Evolutionary conservation across 805 yeast genomes (phyloP).

Genomic region (Blastobotrys attinorum): DNA sequence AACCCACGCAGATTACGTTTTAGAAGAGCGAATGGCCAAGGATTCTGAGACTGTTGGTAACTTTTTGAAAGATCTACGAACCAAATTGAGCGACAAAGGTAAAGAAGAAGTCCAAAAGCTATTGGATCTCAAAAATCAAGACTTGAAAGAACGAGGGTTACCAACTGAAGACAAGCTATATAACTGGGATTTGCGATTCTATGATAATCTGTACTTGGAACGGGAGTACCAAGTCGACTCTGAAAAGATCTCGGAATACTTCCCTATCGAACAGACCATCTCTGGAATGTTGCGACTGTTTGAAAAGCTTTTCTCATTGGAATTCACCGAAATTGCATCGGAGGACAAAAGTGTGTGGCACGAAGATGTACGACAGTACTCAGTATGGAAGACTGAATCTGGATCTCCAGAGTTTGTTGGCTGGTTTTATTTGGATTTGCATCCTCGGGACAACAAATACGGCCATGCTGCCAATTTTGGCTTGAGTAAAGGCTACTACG

Average conservation of each 20-base stretch:
- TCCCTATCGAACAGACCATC: constrained; percentile 65
- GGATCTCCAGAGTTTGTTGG: constrained; percentile 58
- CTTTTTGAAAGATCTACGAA: constrained; percentile 56
- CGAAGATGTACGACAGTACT: constrained; percentile 63
- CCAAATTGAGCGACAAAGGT: constrained; percentile 54
- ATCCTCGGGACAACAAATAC: constrained; percentile 81
- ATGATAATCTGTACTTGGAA: constrained; percentile 58
- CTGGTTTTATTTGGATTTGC: constrained; percentile 71
- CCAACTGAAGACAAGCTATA: constrained; percentile 35
- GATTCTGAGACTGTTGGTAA: constrained; percentile 47
- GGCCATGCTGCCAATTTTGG: constrained; percentile 86
- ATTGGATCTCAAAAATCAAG: constrained; percentile 44
- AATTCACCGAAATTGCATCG: constrained; percentile 48
- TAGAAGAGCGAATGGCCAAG: constrained; percentile 80
- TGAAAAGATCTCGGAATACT: constrained; percentile 64
- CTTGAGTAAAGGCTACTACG: constrained; percentile 50
- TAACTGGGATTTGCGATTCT: constrained; percentile 70
- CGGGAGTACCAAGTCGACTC: constrained; percentile 65
- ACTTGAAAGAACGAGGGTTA: constrained; percentile 39
- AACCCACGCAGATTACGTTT: constrained; percentile 58
- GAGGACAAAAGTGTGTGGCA: constrained; percentile 55
- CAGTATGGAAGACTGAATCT: constrained; percentile 52
- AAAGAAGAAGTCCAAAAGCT: constrained; percentile 43
- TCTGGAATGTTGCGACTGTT: constrained; percentile 62
- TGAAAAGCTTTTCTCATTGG: constrained; percentile 59